phyloP scores from a whole-genome alignment of 257 asterid genomes.

The Scutellaria galericulata region DNA sequence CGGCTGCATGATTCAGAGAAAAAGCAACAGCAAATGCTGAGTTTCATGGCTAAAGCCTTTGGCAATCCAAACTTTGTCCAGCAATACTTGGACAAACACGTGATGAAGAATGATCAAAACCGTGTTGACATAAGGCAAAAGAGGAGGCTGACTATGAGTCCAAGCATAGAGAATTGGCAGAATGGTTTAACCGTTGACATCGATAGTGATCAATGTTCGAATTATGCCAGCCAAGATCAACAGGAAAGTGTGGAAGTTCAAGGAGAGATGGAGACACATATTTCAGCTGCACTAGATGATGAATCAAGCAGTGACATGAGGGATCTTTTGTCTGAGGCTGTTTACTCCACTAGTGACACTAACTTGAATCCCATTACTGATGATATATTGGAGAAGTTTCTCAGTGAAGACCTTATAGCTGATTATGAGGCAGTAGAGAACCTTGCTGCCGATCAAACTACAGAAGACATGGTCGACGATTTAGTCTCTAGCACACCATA shows the following conservation, averaged over 20 bases:
- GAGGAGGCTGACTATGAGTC: conserved; percentile 70
- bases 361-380: conserved; percentile 37
- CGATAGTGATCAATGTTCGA: conserved; percentile 27
- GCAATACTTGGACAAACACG: conserved; percentile 48
- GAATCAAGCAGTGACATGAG: conserved; percentile 47
- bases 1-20: conserved; percentile 53
- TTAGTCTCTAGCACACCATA: conserved; percentile 50
- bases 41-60: conserved; percentile 71
- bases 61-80: conserved; percentile 52
- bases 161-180: conserved; percentile 46
- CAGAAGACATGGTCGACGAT: conserved; percentile 55
- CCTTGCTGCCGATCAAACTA: conserved; percentile 37
- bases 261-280: conserved; percentile 46
- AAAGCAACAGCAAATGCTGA: conserved; percentile 71
- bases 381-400: conserved; percentile 57
- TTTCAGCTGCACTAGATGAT: conserved; percentile 54
- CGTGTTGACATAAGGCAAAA: conserved; percentile 68
- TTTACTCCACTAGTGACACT: conserved; percentile 27
- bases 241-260: conserved; percentile 42
- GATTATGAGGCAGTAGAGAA: conserved; percentile 43
- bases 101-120: conserved; percentile 33
- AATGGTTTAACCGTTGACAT: conserved; percentile 34
- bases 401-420: conserved; percentile 42
- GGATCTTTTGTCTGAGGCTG: not conserved
- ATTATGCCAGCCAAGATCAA: conserved; percentile 18